Percentiles rank a stretch among this genome's conserved stretches.
Evolutionary conservation across 768 basidiomycete genomes (phyloP).

Genomic region (Tricholomella constricta): DNA sequence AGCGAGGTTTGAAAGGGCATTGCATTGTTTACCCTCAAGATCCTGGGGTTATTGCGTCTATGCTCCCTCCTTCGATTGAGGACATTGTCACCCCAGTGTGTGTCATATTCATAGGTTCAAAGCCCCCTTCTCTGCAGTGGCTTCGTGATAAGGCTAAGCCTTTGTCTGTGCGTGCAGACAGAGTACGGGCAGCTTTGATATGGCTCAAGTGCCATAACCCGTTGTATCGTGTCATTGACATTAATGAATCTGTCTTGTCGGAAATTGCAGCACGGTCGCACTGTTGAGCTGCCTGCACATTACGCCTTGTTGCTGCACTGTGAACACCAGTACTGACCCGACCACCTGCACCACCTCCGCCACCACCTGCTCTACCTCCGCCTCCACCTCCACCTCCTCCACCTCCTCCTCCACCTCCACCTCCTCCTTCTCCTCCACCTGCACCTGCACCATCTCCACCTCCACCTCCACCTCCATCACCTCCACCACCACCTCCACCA

Average conservation of each 20-base stretch:
- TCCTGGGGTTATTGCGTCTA: constrained; percentile 23
- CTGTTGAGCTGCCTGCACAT: background rate
- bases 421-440: background rate
- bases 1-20: constrained; percentile 39
- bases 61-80: constrained; percentile 37
- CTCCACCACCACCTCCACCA: background rate
- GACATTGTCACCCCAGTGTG: constrained; percentile 38
- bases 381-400: background rate
- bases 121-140: constrained; percentile 29
- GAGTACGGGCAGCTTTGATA: background rate
- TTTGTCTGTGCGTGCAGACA: background rate
- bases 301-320: background rate
- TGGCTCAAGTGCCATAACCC: constrained; percentile 1
- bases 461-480: background rate
- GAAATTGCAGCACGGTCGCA: background rate
- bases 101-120: constrained; percentile 41
- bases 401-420: background rate
- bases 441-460: background rate
- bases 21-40: constrained; percentile 43
- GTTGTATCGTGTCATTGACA: background rate
- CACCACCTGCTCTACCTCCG: background rate
- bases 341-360: background rate
- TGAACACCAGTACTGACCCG: background rate
- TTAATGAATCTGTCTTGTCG: constrained; percentile 4
- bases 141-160: background rate